Evolutionary conservation across 768 basidiomycete species (phyloP).

Genomic region (Rickenella mellea): DNA sequence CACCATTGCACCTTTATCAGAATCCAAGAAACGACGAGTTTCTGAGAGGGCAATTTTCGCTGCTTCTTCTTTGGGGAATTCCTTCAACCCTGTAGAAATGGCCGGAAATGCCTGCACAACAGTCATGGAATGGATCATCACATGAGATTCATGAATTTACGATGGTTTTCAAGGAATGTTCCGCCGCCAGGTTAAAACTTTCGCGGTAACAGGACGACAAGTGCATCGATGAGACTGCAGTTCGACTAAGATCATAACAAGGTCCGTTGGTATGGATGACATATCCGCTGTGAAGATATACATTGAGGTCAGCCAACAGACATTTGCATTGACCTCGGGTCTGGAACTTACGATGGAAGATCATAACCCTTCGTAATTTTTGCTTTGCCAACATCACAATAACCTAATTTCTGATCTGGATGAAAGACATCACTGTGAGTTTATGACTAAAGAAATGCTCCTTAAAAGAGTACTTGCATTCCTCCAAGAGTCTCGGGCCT

Average conservation of each 20-base stretch:
- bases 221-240: constrained; percentile 36
- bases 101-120: constrained; percentile 80
- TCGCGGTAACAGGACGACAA: constrained; percentile 62
- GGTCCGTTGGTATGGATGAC: constrained; percentile 83
- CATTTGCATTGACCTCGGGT: not conserved
- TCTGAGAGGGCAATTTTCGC: constrained; percentile 59
- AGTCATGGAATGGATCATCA: too few relatives aligned
- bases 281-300: constrained; percentile 42
- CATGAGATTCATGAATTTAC: constrained; percentile 26
- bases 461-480: constrained; percentile 37
- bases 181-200: constrained; percentile 52
- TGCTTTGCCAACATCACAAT: constrained; percentile 62
- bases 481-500: constrained; percentile 50
- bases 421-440: not conserved
- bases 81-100: constrained; percentile 72
- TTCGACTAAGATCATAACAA: constrained; percentile 36
- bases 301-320: too few relatives aligned
- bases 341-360: constrained; percentile 57
- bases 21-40: constrained; percentile 48
- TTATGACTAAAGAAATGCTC: not conserved
- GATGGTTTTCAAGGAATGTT: constrained; percentile 52
- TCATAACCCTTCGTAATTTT: constrained; percentile 75
- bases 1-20: constrained; percentile 29
- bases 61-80: constrained; percentile 67
- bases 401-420: constrained; percentile 52